Evolutionary conservation across 83 land plant genomes (phyloP).

Genomic region (Diphasiastrum complanatum): DNA sequence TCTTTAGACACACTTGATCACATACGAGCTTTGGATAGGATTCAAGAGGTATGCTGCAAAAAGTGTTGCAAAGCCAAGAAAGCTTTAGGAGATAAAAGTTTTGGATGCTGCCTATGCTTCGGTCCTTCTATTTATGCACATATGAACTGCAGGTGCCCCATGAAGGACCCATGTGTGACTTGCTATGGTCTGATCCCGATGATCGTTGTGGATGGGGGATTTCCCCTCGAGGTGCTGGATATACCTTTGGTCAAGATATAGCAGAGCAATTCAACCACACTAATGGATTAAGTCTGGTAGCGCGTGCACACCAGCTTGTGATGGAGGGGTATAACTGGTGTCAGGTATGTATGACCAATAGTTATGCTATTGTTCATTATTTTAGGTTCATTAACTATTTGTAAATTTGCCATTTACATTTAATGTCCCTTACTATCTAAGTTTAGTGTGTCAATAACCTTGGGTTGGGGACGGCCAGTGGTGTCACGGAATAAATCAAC

Average conservation of each 20-base stretch:
- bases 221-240: slow-evolving; percentile 90
- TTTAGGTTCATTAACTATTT: background rate
- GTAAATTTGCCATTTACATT: background rate
- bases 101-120: no score
- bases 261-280: slow-evolving; percentile 83
- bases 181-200: slow-evolving; percentile 98
- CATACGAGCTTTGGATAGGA: slow-evolving; percentile 82
- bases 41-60: slow-evolving; percentile 76
- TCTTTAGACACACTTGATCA: slow-evolving; percentile 90
- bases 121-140: no score
- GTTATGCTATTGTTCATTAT: no score
- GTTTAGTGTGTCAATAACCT: no score
- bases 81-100: no score
- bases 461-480: no score
- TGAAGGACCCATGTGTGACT: slow-evolving; percentile 98
- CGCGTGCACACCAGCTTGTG: slow-evolving; percentile 90
- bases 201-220: slow-evolving; percentile 98
- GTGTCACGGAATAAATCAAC: no score
- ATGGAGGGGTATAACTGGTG: slow-evolving; percentile 92
- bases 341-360: slow-evolving; percentile 47
- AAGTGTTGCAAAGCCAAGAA: no score
- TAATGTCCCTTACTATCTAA: no score
- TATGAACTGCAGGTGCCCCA: slow-evolving; percentile 26
- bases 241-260: slow-evolving; percentile 90
- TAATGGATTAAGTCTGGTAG: slow-evolving; percentile 63